Conservation (phyloP, 331 rosid species). For the Acacia concinna region DNA sequence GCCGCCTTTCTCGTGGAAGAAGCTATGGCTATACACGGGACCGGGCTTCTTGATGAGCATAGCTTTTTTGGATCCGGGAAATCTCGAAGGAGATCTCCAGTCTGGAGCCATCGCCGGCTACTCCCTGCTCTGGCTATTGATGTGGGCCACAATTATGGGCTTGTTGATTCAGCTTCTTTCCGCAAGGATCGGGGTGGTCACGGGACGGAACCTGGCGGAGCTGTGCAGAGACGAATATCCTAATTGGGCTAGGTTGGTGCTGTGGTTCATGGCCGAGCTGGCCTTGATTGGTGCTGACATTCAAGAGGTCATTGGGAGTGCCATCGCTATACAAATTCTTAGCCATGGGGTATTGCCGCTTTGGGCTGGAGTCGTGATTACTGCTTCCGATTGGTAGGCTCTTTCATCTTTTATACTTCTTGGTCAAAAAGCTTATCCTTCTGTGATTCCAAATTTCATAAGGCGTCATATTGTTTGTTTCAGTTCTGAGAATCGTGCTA, state of each 20-base stretch:
- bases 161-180: constrained; percentile 75
- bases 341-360: constrained; percentile 71
- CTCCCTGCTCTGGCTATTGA: constrained; percentile 70
- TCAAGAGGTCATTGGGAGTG: constrained; percentile 94
- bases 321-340: constrained; percentile 83
- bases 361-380: constrained; percentile 84
- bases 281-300: constrained; percentile 89
- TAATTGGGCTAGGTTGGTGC: constrained; percentile 60
- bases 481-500: background rate
- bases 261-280: constrained; percentile 87
- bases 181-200: constrained; percentile 73
- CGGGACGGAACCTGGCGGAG: constrained; percentile 84
- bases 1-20: constrained; percentile 78
- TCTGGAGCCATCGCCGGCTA: constrained; percentile 88
- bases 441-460: background rate
- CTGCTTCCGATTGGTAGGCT: constrained; percentile 79
- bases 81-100: constrained; percentile 87
- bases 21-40: constrained; percentile 80
- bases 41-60: constrained; percentile 91
- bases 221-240: constrained; percentile 84
- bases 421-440: background rate
- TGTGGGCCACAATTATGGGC: constrained; percentile 90
- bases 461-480: background rate
- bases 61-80: constrained; percentile 90
- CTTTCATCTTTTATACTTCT: background rate